Conservation (phyloP, 1,284 basidiomycete species). For the Omphalotus olearius region DNA sequence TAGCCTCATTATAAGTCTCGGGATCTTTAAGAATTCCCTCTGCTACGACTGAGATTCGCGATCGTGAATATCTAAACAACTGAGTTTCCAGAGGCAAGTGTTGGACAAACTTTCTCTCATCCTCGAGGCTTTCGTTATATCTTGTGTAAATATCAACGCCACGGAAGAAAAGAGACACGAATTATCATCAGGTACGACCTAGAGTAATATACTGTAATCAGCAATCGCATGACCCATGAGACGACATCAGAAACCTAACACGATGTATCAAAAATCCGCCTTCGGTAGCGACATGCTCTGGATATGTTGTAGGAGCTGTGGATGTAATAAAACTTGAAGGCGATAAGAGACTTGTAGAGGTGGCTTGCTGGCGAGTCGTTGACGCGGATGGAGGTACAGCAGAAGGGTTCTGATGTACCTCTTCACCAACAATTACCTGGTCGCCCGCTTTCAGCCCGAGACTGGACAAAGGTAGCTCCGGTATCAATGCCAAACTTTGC, state of each 20-base stretch:
- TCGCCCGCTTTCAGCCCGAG: conserved; percentile 77
- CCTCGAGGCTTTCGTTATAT: conserved; percentile 57
- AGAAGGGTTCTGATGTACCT: conserved; percentile 17
- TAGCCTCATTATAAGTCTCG: conserved; percentile 74
- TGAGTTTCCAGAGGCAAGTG: conserved; percentile 1
- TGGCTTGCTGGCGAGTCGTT: conserved; percentile 1
- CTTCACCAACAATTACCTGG: conserved; percentile 75
- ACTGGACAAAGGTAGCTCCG: conserved; percentile 67
- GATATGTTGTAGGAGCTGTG: conserved; percentile 27
- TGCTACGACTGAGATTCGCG: conserved; percentile 60
- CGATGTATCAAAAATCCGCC: conserved; percentile 68
- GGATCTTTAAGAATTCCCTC: conserved; percentile 72
- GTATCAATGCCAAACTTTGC: conserved; percentile 61
- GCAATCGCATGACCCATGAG: neutral
- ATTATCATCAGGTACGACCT: conserved; percentile 91
- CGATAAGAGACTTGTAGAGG: conserved; percentile 11
- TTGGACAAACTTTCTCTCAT: conserved; percentile 59
- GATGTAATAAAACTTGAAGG: conserved; percentile 7
- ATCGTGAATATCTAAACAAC: conserved; percentile 5
- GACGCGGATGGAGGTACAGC: conserved; percentile 13
- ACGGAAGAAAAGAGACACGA: conserved; percentile 89
- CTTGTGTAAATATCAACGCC: conserved; percentile 81
- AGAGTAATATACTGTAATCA: conserved; percentile 5
- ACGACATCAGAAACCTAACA: conserved; percentile 32
- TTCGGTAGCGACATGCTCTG: conserved; percentile 56